These are phyloP conservation scores for Annulohypoxylon bovei DNA, from an alignment of 495 filamentous ascomycete species.

Conservation along the genomic window DNA sequence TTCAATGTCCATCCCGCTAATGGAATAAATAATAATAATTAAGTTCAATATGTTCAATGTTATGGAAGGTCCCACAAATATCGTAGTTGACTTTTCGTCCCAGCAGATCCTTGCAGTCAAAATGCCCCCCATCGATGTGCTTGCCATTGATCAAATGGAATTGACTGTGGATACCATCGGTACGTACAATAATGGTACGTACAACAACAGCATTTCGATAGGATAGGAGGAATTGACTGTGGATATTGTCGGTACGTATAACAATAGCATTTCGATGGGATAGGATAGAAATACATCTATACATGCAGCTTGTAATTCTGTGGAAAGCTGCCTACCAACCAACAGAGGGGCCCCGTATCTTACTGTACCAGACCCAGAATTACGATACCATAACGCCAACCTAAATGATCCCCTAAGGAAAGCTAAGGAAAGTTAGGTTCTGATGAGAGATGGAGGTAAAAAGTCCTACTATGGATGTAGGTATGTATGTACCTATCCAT, in stretches of 20 bases:
- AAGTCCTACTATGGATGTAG: neutral
- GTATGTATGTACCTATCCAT: neutral
- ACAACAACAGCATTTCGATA: neutral
- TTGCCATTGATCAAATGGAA: neutral
- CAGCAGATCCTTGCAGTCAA: neutral
- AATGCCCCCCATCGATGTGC: neutral
- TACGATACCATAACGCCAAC: slow-evolving; percentile 43
- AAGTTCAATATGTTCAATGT: neutral
- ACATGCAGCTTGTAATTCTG: slow-evolving; percentile 32
- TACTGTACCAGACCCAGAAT: slow-evolving; percentile 44
- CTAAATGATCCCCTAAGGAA: slow-evolving; percentile 33
- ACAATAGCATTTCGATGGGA: neutral
- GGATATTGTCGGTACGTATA: neutral
- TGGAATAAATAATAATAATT: neutral
- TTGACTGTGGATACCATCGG: neutral
- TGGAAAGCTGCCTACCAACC: slow-evolving; percentile 36
- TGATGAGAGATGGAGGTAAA: slow-evolving; percentile 20
- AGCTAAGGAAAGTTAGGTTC: slow-evolving; percentile 41
- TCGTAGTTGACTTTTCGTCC: neutral
- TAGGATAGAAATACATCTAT: neutral
- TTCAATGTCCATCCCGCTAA: neutral
- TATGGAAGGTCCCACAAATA: neutral
- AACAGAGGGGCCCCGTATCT: slow-evolving; percentile 33
- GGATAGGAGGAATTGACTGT: neutral
- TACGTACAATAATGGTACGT: too few relatives aligned